Base-by-base conservation (phyloP, 148 eudicot genomes). In the Limonium bicolor region DNA sequence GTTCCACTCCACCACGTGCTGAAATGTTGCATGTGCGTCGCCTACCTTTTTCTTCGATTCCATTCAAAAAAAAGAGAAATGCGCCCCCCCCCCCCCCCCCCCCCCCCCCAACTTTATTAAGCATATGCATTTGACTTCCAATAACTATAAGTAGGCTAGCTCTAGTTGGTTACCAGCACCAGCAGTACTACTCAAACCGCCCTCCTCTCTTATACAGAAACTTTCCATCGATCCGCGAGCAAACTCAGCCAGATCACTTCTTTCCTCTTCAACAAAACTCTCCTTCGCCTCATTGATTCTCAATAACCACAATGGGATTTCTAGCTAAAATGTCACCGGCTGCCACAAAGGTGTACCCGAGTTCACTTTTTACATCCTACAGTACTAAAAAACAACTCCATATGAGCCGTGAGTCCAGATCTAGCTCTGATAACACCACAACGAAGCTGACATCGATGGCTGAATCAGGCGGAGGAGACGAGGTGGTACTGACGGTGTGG, bases 401-500 rank as follows among this genome's bases (percentile, higher is more conserved):
- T n/a, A n/a, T n/a, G n/a, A n/a, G n/a, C n/a, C n/a, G n/a, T n/a
- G 31, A 11, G 14, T 4, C 28, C 7, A 23, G 25, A 3, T 2
- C 27, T 11, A 16, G 14, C n/a, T n/a, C n/a, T 11, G 45, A 27
- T 20, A 41, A 41, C 11, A 11, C 27, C 2, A 9, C 26, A 41
- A 41, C 16, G 0, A 27, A 6, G 7, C 15, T 27, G 14, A 9
- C 26, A 17, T 18, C 26, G 26, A 27, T 18, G 6, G 13, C 13
- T 20, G 27, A 19, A 13, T 8, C 33, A 8, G 44, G 31, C 3
- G 11, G 10, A 28, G 22, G 30, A 13, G 42, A 39, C 18, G 13
- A 26, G 17, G 34, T 27, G 31, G 36, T 34, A 29, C 63, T 82
- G n/a, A 82, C 83, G 0, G 86, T 82, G 6, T 82, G 94, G 94